Conservation (phyloP, 108 stramenopile genomes). For the Skeletonema potamos region DNA sequence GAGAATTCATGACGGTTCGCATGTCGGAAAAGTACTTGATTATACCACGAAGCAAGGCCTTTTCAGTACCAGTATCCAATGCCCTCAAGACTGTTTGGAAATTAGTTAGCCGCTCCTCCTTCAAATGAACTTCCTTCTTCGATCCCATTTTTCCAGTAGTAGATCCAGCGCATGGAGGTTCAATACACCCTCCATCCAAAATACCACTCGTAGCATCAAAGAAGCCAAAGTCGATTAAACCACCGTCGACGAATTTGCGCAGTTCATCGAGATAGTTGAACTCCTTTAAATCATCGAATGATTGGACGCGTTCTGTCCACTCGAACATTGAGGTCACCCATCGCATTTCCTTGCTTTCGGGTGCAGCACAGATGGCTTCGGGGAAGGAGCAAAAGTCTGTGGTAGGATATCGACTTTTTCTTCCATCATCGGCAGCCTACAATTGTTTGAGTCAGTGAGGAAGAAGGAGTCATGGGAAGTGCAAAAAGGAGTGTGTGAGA, state of each 20-base stretch:
- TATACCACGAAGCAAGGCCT: conserved; percentile 26
- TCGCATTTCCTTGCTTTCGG: conserved; percentile 20
- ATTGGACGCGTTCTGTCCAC: conserved; percentile 48
- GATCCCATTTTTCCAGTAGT: conserved; percentile 8
- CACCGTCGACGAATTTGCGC: conserved; percentile 40
- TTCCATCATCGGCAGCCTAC: conserved; percentile 37
- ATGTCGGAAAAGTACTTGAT: conserved; percentile 22
- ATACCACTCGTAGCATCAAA: conserved; percentile 18
- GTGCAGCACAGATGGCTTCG: conserved; percentile 20
- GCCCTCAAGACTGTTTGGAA: conserved; percentile 29
- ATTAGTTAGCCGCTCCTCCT: conserved; percentile 18
- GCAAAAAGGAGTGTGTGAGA: no score
- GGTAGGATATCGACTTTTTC: conserved; percentile 17
- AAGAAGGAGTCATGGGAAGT: neutral
- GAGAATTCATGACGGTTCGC: conserved; percentile 8
- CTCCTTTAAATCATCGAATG: conserved; percentile 29
- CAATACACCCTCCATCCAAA: conserved; percentile 33
- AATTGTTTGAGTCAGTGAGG: neutral
- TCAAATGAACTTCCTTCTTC: conserved; percentile 5
- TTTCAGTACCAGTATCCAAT: conserved; percentile 36
- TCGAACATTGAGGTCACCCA: conserved; percentile 31
- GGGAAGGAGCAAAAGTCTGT: conserved; percentile 12
- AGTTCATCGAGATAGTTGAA: conserved; percentile 35
- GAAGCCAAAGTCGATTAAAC: conserved; percentile 29
- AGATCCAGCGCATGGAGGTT: conserved; percentile 33